phyloP scores from a whole-genome alignment of 371 early-diverging fungal species.

The Nematocida parisii region DNA sequence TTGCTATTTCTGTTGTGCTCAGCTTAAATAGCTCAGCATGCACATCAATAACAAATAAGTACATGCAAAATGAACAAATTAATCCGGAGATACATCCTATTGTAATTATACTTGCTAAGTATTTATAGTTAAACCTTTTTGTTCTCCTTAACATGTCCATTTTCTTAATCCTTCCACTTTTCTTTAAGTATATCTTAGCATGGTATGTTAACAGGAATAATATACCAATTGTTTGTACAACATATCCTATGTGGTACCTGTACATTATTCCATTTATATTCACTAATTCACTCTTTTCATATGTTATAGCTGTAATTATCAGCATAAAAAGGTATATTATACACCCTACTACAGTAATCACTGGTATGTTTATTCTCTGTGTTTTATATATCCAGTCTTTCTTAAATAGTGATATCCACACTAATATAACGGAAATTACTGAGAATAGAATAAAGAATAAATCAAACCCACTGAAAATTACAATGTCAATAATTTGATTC shows the following conservation, averaged over 20 bases:
- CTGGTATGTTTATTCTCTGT: background rate
- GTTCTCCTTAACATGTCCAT: background rate
- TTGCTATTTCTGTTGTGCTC: background rate
- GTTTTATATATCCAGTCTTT: background rate
- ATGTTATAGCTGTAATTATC: background rate
- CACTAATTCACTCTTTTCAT: background rate
- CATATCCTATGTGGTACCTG: conserved; percentile 16
- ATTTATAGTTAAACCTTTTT: background rate
- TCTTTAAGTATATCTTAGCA: background rate
- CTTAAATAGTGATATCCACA: background rate
- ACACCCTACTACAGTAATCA: background rate
- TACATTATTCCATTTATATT: background rate
- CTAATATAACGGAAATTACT: background rate
- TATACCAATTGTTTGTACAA: background rate
- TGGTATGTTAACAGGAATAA: background rate
- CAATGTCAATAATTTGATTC: background rate
- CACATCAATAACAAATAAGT: background rate
- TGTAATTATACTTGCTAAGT: background rate
- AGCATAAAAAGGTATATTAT: background rate
- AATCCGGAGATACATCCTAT: background rate
- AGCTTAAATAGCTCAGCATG: background rate
- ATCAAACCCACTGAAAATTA: background rate
- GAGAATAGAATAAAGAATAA: background rate
- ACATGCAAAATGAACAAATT: background rate
- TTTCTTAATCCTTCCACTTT: background rate